These are phyloP conservation scores for Podospora conica DNA, from an alignment of 495 filamentous ascomycete species.

Conservation along the genomic window DNA sequence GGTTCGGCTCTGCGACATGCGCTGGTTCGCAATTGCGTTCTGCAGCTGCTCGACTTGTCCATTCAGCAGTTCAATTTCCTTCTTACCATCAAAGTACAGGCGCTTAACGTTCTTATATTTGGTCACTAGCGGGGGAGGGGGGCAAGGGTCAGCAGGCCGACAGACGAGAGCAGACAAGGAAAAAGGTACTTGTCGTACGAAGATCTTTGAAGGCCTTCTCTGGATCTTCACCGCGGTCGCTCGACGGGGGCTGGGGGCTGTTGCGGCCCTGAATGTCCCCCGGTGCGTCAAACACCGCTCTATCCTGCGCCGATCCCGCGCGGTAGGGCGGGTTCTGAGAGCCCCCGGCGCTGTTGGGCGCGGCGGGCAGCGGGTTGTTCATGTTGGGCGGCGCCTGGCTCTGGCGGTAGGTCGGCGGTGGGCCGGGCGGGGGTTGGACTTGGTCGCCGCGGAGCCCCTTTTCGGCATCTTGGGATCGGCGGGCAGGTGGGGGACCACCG, in stretches of 20 bases:
- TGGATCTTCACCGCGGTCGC: constrained; percentile 46
- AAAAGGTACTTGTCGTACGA: constrained; percentile 43
- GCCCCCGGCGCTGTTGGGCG: constrained; percentile 31
- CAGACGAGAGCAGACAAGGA: not conserved
- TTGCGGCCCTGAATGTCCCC: constrained; percentile 48
- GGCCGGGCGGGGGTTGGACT: constrained; percentile 40
- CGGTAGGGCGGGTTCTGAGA: constrained; percentile 36
- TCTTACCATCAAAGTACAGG: constrained; percentile 92
- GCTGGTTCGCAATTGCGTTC: constrained; percentile 91
- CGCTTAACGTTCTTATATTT: constrained; percentile 98
- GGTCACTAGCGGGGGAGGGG: constrained; percentile 49
- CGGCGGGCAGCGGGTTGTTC: constrained; percentile 39
- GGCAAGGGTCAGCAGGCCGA: constrained; percentile 1
- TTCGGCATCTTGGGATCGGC: constrained; percentile 41
- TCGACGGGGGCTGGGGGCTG: constrained; percentile 52
- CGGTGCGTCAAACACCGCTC: constrained; percentile 35
- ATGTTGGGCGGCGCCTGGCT: constrained; percentile 38
- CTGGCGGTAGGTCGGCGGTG: constrained; percentile 44
- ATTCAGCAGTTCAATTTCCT: constrained; percentile 80
- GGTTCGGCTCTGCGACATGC: constrained; percentile 88
- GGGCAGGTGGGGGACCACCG: constrained; percentile 37
- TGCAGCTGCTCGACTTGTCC: constrained; percentile 90
- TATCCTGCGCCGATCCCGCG: constrained; percentile 28
- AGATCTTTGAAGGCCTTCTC: constrained; percentile 58
- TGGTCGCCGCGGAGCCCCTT: constrained; percentile 31